Evolutionary conservation across 1,139 yeast genomes (phyloP).

Genomic region (Kodamaea derodonti): DNA sequence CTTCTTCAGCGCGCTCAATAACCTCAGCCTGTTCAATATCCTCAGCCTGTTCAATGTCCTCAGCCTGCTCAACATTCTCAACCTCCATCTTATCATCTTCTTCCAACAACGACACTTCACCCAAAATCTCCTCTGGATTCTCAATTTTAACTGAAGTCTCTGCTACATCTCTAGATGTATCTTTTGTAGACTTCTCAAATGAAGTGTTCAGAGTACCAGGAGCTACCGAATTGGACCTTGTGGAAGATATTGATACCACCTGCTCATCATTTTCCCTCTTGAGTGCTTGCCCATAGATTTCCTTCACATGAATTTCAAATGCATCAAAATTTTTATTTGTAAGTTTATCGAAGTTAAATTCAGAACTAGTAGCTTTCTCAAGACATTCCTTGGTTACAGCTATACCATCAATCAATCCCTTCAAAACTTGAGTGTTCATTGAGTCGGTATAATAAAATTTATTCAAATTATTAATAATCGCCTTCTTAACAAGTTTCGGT

Average conservation of each 20-base stretch:
- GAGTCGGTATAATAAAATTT: conserved; percentile 39
- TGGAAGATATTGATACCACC: conserved; percentile 4
- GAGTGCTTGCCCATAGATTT: conserved; percentile 25
- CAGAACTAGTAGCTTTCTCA: conserved; percentile 23
- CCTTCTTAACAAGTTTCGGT: conserved; percentile 51
- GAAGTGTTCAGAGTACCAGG: conserved; percentile 6
- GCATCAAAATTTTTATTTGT: conserved; percentile 47
- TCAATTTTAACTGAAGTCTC: not conserved
- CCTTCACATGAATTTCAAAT: conserved; percentile 31
- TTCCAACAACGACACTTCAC: conserved; percentile 5
- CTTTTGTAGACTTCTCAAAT: conserved; percentile 9
- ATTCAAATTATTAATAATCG: conserved; percentile 50
- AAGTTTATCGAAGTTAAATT: conserved; percentile 38
- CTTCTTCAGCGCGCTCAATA: conserved; percentile 2
- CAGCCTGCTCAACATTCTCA: conserved; percentile 5
- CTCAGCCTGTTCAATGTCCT: conserved; percentile 3
- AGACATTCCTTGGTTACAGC: conserved; percentile 30
- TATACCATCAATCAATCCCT: conserved; percentile 31
- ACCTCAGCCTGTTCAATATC: conserved; percentile 1
- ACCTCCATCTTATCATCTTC: conserved; percentile 3
- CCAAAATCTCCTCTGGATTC: not conserved
- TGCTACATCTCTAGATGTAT: conserved; percentile 1
- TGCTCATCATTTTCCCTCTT: conserved; percentile 14
- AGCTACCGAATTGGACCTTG: conserved; percentile 12
- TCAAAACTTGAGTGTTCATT: conserved; percentile 27